A percentile compares a stretch with the other conserved stretches of the same genome.
These are phyloP conservation scores for Helenozyma baotianmanensis DNA, from an alignment of 805 yeast genomes.

Conservation along the genomic window DNA sequence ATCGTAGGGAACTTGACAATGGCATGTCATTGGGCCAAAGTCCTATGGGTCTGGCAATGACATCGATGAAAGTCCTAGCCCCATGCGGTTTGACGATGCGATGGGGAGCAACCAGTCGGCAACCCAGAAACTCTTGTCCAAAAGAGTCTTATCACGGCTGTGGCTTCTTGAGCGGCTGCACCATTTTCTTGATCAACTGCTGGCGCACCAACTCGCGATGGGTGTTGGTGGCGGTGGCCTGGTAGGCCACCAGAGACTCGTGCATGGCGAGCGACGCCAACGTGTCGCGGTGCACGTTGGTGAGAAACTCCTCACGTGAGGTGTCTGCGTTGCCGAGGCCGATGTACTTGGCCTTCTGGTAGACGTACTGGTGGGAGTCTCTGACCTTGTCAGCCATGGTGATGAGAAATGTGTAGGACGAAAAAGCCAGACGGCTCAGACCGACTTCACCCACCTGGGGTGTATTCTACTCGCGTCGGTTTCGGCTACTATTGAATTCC, in stretches of 20 bases:
- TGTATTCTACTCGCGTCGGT: too few relatives aligned
- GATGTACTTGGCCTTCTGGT: constrained; percentile 54
- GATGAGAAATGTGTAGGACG: neutral
- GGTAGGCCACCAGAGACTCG: constrained; percentile 48
- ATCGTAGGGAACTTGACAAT: too few relatives aligned
- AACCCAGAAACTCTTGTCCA: too few relatives aligned
- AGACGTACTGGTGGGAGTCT: constrained; percentile 53
- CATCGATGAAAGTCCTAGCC: too few relatives aligned
- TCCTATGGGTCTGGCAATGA: too few relatives aligned
- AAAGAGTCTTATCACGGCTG: too few relatives aligned
- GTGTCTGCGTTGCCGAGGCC: constrained; percentile 79
- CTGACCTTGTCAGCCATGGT: constrained; percentile 60
- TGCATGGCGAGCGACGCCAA: constrained; percentile 60
- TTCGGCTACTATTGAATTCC: neutral
- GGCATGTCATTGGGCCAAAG: too few relatives aligned
- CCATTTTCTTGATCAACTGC: constrained; percentile 33
- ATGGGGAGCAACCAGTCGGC: too few relatives aligned
- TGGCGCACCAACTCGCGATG: constrained; percentile 26
- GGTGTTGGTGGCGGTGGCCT: constrained; percentile 49
- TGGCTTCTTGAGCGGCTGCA: constrained; percentile 20
- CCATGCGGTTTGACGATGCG: too few relatives aligned
- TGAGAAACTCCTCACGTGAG: constrained; percentile 60
- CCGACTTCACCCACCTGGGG: too few relatives aligned
- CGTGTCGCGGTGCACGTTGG: constrained; percentile 64
- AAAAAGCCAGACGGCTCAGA: too few relatives aligned